These are phyloP conservation scores for Eutrema salsugineum DNA, from an alignment of 441 rosid genomes.

Conservation along the genomic window DNA sequence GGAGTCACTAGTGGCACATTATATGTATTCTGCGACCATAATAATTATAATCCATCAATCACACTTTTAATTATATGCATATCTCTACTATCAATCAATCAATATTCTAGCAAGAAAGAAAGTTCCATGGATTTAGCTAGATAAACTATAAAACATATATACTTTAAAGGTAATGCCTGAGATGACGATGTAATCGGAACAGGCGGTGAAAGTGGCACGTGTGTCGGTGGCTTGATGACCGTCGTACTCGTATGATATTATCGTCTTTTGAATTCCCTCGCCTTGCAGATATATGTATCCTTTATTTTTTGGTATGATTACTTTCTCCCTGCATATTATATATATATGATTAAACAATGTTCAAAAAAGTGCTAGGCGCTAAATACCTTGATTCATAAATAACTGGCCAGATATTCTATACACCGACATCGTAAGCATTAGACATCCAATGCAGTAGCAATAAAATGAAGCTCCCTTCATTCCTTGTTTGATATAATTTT, in stretches of 20 bases:
- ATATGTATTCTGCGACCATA: slow-evolving; percentile 47
- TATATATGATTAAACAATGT: too few species aligned
- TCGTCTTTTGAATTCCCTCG: slow-evolving; percentile 41
- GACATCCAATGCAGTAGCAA: not conserved
- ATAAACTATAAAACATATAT: not conserved
- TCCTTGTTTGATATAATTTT: not conserved
- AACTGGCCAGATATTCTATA: not conserved
- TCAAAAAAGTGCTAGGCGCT: too few species aligned
- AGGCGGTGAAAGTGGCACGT: slow-evolving; percentile 52
- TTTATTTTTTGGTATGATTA: slow-evolving; percentile 50
- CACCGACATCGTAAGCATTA: not conserved
- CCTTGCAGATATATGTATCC: slow-evolving; percentile 58
- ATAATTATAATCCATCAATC: too few species aligned
- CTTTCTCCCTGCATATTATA: slow-evolving; percentile 49
- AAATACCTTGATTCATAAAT: not conserved
- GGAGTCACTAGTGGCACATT: slow-evolving; percentile 27
- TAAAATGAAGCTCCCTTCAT: not conserved
- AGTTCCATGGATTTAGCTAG: too few species aligned
- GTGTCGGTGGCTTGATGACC: slow-evolving; percentile 36
- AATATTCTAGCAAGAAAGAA: too few species aligned
- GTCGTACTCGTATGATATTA: slow-evolving; percentile 54
- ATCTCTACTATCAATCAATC: too few species aligned
- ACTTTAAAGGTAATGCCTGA: slow-evolving; percentile 40
- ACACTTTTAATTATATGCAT: too few species aligned
- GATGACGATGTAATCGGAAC: slow-evolving; percentile 45